phyloP scores from a whole-genome alignment of 1,139 yeast species.

The Nadsonia commutata region DNA sequence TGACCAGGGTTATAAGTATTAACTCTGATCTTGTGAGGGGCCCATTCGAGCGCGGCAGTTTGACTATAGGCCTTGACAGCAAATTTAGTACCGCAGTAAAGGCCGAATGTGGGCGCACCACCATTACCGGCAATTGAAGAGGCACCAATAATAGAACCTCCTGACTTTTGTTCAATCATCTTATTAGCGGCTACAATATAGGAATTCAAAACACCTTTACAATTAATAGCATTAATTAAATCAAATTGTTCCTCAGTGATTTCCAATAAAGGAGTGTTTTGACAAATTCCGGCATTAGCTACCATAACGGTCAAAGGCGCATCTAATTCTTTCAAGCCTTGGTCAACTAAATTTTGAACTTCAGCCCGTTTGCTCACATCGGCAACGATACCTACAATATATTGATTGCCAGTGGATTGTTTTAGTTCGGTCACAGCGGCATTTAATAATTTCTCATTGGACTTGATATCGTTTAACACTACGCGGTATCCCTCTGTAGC shows the following conservation, averaged over 20 bases:
- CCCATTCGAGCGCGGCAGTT: conserved; percentile 20
- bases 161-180: conserved; percentile 15
- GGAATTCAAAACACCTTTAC: conserved; percentile 21
- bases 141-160: conserved; percentile 22
- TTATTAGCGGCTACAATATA: conserved; percentile 23
- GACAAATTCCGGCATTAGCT: conserved; percentile 23
- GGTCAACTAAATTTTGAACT: conserved; percentile 17
- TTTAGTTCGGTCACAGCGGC: neutral
- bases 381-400: conserved; percentile 6
- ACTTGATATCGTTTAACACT: neutral
- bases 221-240: conserved; percentile 15
- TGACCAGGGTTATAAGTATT: conserved; percentile 21
- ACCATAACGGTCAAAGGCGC: conserved; percentile 19
- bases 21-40: conserved; percentile 17
- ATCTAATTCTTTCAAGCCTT: conserved; percentile 17
- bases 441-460: neutral
- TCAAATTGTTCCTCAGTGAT: conserved; percentile 15
- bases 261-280: conserved; percentile 14
- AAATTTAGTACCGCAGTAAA: conserved; percentile 19
- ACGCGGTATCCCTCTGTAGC: neutral
- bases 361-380: conserved; percentile 17
- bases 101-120: conserved; percentile 13
- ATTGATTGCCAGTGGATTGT: neutral
- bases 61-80: conserved; percentile 22
- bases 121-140: conserved; percentile 17